Conservation (phyloP, 139 green algal genomes). For the Volvox africanus region DNA sequence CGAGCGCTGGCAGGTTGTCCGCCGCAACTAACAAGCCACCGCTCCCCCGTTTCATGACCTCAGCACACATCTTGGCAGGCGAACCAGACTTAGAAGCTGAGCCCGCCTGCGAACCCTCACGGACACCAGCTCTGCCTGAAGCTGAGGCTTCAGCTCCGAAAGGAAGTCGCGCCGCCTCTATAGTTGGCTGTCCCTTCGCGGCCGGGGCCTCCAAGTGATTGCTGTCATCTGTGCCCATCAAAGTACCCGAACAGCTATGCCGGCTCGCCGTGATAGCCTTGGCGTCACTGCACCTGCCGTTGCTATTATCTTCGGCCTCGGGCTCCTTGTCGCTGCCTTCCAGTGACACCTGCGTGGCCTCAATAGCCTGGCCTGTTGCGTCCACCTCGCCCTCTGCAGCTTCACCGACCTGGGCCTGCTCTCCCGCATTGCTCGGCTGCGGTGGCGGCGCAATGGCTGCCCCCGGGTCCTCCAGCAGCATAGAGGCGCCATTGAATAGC, state of each 20-base stretch:
- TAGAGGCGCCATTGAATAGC: slow-evolving; percentile 76
- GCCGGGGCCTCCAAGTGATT: too few species aligned
- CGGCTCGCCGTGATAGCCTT: neutral
- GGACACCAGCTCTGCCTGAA: too few species aligned
- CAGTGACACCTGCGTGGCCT: neutral
- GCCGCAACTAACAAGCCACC: neutral
- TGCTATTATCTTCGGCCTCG: neutral
- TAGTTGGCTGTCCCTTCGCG: too few species aligned
- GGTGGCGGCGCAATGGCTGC: neutral
- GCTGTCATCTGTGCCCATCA: too few species aligned
- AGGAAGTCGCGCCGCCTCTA: neutral
- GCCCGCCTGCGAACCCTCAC: too few species aligned
- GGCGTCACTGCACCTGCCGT: neutral
- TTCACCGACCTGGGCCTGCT: neutral
- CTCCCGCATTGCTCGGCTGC: neutral
- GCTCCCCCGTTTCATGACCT: neutral
- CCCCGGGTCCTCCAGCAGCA: slow-evolving; percentile 62
- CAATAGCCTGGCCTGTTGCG: too few species aligned
- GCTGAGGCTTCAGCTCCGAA: neutral
- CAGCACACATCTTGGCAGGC: neutral
- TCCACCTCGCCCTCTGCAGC: too few species aligned
- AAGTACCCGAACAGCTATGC: too few species aligned
- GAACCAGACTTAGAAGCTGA: too few species aligned
- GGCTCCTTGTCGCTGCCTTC: neutral
- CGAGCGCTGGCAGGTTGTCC: slow-evolving; percentile 6